Evolutionary conservation across 441 rosid species (phyloP).

Genomic region (Adansonia grandidieri): DNA sequence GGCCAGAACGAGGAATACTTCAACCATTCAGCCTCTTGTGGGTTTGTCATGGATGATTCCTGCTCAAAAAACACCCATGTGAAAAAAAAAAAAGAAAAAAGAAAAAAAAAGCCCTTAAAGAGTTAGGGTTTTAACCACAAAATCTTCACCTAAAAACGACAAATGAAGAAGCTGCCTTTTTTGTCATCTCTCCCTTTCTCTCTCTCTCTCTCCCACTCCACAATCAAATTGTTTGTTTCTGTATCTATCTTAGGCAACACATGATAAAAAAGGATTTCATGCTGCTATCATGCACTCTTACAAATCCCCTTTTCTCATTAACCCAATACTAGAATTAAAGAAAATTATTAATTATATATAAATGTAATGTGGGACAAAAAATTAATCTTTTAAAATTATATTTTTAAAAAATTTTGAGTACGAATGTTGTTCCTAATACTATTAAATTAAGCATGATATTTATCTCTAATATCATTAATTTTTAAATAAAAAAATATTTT

Average conservation of each 20-base stretch:
- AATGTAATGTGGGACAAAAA: too few species aligned
- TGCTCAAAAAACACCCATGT: slow-evolving; percentile 36
- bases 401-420: too few species aligned
- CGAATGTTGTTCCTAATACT: too few species aligned
- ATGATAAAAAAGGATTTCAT: slow-evolving; percentile 51
- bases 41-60: slow-evolving; percentile 74
- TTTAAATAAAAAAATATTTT: too few species aligned
- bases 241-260: slow-evolving; percentile 60
- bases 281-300: slow-evolving; percentile 43
- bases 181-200: slow-evolving; percentile 37
- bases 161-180: slow-evolving; percentile 52
- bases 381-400: too few species aligned
- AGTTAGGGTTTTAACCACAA: slow-evolving; percentile 23
- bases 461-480: too few species aligned
- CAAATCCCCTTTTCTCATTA: not conserved
- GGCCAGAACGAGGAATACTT: slow-evolving; percentile 90
- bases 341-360: too few species aligned
- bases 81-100: not conserved
- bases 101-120: not conserved
- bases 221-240: slow-evolving; percentile 44
- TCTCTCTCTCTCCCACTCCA: slow-evolving; percentile 30
- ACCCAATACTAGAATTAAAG: not conserved
- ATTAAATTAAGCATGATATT: too few species aligned
- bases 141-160: slow-evolving; percentile 35
- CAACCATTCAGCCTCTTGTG: slow-evolving; percentile 86